Base-by-base conservation (phyloP, 2,329 filamentous ascomycete species). In the Colletotrichum higginsianum region DNA sequence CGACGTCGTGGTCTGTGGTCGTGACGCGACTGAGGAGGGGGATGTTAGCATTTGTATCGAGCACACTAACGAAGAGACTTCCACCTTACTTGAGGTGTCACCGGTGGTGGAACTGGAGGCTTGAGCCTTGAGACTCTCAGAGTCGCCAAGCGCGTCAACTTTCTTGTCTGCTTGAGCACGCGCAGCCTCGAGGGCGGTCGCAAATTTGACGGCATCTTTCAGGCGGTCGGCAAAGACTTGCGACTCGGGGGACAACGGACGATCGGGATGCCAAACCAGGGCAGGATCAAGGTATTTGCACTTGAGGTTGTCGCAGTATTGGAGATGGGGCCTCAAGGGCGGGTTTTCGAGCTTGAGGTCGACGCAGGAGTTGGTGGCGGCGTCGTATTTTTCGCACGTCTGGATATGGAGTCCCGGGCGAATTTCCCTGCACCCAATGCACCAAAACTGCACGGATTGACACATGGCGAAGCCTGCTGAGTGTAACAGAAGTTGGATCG, bases 61-160 rank as follows among this genome's bases (percentile, higher is more conserved):
- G 16, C 4, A 16, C 11, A 13, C 26, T 21, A 2, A 38, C 2
- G 5, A 4, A 7, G 8, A 2, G 50, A 11, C 30, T 35, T n/a
- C 15, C 26, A 12, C 50, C n/a, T n/a, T 18, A 35, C 26, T 16
- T 16, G 26, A 5, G 6, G 1, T 35, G 23, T 38, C 9, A 12
- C 30, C 30, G 16, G 4, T n/a, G 26, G 7, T 7, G 9, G 53
- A 11, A 2, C 1, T n/a, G 23, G 11, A 18, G 11, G 4, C 30
- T 2, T 11, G 5, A 18, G 4, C 13, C 4, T n/a, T 2, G 1
- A 2, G 7, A 18, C 2, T 38, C 5, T 1, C 11, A 8, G 26
- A 11, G 50, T 8, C 26, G 16, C 3, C 26, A n/a, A 18, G 23
- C 15, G 4, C 13, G 8, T 18, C 50, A 12, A 11, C 15, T 2